Evolutionary conservation across 192 early-diverging fungal genomes (phyloP).

Genomic region (Allomyces javanicus): DNA sequence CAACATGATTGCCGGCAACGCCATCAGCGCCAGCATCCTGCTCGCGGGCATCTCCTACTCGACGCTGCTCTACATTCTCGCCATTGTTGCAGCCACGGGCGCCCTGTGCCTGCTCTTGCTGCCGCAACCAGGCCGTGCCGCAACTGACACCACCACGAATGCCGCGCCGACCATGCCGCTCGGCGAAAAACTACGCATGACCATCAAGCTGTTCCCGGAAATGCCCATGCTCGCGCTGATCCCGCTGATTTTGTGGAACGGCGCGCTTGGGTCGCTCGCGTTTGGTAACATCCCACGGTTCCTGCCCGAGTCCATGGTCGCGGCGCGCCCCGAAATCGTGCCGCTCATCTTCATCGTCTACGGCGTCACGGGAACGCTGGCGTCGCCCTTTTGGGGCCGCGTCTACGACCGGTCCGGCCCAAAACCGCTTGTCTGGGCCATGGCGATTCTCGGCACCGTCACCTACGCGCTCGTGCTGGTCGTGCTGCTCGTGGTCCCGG

Average conservation of each 20-base stretch:
- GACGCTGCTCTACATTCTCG: background rate
- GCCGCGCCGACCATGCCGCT: background rate
- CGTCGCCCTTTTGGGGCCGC: background rate
- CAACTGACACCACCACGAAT: too few relatives aligned
- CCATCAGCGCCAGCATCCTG: background rate
- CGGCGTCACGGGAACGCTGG: background rate
- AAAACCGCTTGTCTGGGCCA: background rate
- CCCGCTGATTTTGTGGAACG: background rate
- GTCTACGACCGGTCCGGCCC: background rate
- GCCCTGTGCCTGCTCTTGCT: background rate
- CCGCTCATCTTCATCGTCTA: background rate
- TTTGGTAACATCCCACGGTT: background rate
- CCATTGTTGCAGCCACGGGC: background rate
- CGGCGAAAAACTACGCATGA: too few relatives aligned
- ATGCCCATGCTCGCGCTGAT: background rate
- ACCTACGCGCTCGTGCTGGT: background rate
- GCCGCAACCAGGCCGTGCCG: background rate
- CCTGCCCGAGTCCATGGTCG: background rate
- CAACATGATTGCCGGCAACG: background rate
- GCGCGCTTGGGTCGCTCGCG: background rate
- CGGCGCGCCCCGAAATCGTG: too few relatives aligned
- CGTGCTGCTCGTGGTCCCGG: too few relatives aligned
- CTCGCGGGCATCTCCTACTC: background rate
- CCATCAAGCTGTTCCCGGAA: background rate
- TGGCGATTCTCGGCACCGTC: background rate